Base-by-base conservation (phyloP, 352 stramenopile species). In the Pythium aphanidermatum region DNA sequence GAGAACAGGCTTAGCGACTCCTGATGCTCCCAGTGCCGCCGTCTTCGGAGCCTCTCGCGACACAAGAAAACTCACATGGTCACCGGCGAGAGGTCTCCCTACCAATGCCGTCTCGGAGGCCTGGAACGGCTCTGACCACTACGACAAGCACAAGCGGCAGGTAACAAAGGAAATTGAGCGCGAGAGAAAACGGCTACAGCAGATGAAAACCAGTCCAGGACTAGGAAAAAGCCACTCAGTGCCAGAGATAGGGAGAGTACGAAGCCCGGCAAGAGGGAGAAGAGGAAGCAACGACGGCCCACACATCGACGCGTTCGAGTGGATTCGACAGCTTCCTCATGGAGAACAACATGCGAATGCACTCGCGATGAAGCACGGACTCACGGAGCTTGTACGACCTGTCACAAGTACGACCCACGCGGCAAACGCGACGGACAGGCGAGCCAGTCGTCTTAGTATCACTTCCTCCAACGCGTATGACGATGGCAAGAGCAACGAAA, bases 91-190 rank as follows among this genome's bases (percentile, higher is more conserved):
- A 17, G 67, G 52, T 0, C 59, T 60, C 5, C 65, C 65, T 2
- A 70, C 68, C 1, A 60, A 60, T 30, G 55, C 65, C 1, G 27
- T 71, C 4, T 48, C 70, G 4, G 63, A 68, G 13, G 66, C 63
- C 1, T 88, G 71, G 72, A 64, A 86, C 48, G 63, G 67, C 6
- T 86, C 71, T 23, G 44, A 42, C 0, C 56, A 84, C 32, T 86
- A 88, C 35, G 56, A 52, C 20, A 78, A 78, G 55, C 69, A 78
- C 21, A 83, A 83, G 45, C 42, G 50, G 5, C 63, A 65, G 36
- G 65, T 84, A 9, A 26, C 66, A 7, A 45, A 43, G 4, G 40
- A 40, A 29, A 12, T 10, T 14, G 23, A 55, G 20, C 29, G 46
- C 10, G 16, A 51, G 25, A 24, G 28, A 27, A 26, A 25, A 26